phyloP scores from a whole-genome alignment of 371 early-diverging fungal genomes.

The Mucor irregularis region DNA sequence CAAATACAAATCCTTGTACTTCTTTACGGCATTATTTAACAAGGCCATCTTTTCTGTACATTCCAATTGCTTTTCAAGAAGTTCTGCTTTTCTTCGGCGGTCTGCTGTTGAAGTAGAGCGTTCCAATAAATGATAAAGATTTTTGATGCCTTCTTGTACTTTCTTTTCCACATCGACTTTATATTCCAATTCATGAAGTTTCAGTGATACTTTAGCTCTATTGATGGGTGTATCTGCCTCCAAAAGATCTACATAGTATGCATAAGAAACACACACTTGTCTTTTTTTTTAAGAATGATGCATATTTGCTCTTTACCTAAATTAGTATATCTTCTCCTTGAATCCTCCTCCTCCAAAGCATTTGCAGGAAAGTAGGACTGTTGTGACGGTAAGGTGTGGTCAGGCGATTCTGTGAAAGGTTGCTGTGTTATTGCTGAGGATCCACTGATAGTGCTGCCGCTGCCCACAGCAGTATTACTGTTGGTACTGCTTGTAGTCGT shows the following conservation, averaged over 20 bases:
- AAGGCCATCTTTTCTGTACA: conserved; percentile 78
- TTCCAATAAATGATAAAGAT: conserved; percentile 45
- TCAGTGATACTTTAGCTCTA: conserved; percentile 80
- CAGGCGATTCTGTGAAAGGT: conserved; percentile 5
- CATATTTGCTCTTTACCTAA: conserved; percentile 34
- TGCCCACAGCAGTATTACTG: not conserved
- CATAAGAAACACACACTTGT: not conserved
- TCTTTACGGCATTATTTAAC: conserved; percentile 74
- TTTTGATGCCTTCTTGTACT: conserved; percentile 71
- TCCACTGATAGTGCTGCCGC: too few species aligned
- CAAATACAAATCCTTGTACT: conserved; percentile 80
- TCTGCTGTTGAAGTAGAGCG: conserved; percentile 31
- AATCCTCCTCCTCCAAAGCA: conserved; percentile 7
- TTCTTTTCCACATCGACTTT: conserved; percentile 89
- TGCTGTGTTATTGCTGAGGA: not conserved
- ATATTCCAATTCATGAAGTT: conserved; percentile 77
- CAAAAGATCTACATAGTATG: conserved; percentile 52
- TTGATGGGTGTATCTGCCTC: conserved; percentile 79
- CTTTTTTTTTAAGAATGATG: not conserved
- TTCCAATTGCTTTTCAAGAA: conserved; percentile 67
- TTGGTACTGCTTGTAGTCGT: not conserved
- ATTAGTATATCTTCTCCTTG: conserved; percentile 42
- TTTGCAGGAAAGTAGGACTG: conserved; percentile 7
- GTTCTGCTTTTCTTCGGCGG: conserved; percentile 58
- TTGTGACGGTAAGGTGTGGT: not conserved